phyloP scores from a whole-genome alignment of 2,329 filamentous ascomycete genomes.

The Phyllosticta ampelicida region DNA sequence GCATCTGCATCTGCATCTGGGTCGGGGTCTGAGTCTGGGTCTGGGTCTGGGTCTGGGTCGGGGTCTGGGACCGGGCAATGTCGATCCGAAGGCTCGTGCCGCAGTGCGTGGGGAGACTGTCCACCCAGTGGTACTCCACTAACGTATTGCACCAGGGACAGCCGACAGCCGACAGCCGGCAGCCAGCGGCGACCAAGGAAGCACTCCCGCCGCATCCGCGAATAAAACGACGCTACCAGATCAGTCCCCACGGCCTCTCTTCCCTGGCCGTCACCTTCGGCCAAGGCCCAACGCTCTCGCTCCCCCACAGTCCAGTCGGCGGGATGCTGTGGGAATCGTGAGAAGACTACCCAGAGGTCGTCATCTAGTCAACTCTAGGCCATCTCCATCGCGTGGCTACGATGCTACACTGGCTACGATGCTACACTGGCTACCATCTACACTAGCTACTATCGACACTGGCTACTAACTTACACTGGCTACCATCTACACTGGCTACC shows the following conservation, averaged over 20 bases:
- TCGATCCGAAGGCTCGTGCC: neutral
- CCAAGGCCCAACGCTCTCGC: neutral
- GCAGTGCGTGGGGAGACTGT: neutral
- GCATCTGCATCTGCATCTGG: no score
- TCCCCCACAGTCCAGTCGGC: neutral
- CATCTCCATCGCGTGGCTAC: neutral
- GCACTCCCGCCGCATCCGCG: conserved; percentile 9
- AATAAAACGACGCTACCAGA: neutral
- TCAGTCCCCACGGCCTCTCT: neutral
- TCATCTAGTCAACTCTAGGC: neutral
- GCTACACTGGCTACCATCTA: no score
- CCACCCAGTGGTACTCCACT: no score
- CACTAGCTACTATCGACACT: no score
- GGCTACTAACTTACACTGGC: no score
- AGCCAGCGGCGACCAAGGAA: neutral
- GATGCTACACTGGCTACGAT: neutral
- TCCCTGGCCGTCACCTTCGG: neutral
- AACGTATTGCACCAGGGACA: no score
- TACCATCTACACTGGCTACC: no score
- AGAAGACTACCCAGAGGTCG: neutral
- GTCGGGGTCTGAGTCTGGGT: no score
- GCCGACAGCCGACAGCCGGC: no score
- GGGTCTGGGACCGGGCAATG: neutral
- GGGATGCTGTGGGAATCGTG: neutral
- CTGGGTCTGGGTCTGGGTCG: no score